Conservation (phyloP, 352 stramenopile species). For the Phytophthora pseudosyringae region DNA sequence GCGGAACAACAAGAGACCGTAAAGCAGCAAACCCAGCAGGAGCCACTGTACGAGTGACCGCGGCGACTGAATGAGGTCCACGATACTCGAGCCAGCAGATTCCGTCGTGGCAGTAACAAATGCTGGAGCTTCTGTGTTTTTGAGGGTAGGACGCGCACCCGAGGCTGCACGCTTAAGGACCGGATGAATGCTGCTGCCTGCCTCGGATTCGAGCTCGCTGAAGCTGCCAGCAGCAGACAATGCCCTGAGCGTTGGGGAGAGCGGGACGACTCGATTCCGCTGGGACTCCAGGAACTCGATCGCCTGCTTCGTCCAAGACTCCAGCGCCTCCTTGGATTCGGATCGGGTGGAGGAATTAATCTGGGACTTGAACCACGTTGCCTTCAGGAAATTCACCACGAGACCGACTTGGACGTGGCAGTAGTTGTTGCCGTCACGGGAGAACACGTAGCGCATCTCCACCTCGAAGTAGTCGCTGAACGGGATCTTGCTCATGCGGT, state of each 20-base stretch:
- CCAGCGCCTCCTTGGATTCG: constrained; percentile 73
- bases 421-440: constrained; percentile 73
- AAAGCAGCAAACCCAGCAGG: constrained; percentile 42
- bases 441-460: constrained; percentile 82
- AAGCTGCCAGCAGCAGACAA: constrained; percentile 31
- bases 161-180: constrained; percentile 24
- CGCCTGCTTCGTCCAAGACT: constrained; percentile 63
- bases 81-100: neutral
- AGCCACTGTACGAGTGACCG: constrained; percentile 38
- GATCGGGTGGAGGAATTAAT: constrained; percentile 80
- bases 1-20: constrained; percentile 46
- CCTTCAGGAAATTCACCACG: constrained; percentile 81
- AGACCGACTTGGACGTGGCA: constrained; percentile 76
- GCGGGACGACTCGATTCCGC: constrained; percentile 27
- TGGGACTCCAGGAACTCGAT: constrained; percentile 55
- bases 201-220: constrained; percentile 30
- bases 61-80: constrained; percentile 9
- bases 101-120: neutral
- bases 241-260: constrained; percentile 22
- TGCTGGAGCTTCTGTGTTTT: constrained; percentile 4
- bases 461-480: constrained; percentile 89
- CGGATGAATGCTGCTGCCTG: constrained; percentile 13
- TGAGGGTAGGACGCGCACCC: constrained; percentile 2
- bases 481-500: constrained; percentile 78
- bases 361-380: constrained; percentile 87